Conservation (phyloP, 2,329 filamentous ascomycete species). For the Daldinia eschscholtzii region DNA sequence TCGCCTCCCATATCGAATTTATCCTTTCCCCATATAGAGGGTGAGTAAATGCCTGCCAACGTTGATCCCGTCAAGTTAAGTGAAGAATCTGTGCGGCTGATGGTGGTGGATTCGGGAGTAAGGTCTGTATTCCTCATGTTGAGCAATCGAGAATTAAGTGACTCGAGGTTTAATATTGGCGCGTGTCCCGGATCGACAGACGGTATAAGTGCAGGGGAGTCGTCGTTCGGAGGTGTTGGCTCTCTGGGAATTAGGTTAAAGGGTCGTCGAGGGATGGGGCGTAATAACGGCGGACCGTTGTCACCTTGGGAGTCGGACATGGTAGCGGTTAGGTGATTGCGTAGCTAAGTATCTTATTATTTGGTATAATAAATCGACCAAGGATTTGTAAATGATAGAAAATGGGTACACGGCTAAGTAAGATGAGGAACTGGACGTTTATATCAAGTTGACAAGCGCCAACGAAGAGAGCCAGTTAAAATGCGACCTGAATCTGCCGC, state of each 20-base stretch:
- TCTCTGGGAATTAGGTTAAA: conserved; percentile 71
- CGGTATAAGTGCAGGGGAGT: conserved; percentile 44
- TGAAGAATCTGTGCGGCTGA: conserved; percentile 80
- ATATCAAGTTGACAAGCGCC: not conserved
- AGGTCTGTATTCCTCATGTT: conserved; percentile 41
- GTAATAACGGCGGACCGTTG: conserved; percentile 67
- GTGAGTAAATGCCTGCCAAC: conserved; percentile 90
- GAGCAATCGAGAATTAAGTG: conserved; percentile 53
- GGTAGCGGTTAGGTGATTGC: conserved; percentile 7
- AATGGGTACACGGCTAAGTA: not conserved
- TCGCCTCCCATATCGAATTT: conserved; percentile 52
- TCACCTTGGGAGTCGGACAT: conserved; percentile 53
- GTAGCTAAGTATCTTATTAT: conserved; percentile 7
- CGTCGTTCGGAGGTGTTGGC: conserved; percentile 60
- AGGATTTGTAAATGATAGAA: not conserved
- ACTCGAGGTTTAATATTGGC: conserved; percentile 57
- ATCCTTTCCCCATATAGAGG: conserved; percentile 67
- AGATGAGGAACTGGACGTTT: not conserved
- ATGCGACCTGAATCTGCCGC: conserved; percentile 21
- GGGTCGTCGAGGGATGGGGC: conserved; percentile 78
- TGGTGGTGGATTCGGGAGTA: conserved; percentile 54
- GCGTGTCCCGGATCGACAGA: conserved; percentile 60
- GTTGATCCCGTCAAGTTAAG: conserved; percentile 91
- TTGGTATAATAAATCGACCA: conserved; percentile 9
- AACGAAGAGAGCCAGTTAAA: conserved; percentile 5